Percentiles rank a stretch among this genome's conserved stretches.
phyloP scores from a whole-genome alignment of 2,329 filamentous ascomycete species.

The Mariannaea sp. region DNA sequence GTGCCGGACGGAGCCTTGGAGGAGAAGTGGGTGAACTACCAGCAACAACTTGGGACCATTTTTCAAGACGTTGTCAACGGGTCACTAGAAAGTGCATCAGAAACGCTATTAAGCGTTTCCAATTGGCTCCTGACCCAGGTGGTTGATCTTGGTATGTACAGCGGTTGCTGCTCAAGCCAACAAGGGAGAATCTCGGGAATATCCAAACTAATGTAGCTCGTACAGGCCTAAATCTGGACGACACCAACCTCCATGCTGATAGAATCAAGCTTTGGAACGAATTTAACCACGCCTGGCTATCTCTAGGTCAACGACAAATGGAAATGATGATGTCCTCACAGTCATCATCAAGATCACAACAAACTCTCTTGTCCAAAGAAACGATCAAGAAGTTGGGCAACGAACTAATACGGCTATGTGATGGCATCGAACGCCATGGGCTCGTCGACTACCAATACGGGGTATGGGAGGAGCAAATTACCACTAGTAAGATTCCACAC shows the following conservation, averaged over 20 bases:
- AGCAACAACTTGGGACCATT: conserved; percentile 65
- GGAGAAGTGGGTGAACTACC: conserved; percentile 71
- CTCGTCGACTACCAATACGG: conserved; percentile 97
- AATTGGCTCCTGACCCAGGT: conserved; percentile 62
- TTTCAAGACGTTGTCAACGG: conserved; percentile 71
- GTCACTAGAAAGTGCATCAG: conserved; percentile 54
- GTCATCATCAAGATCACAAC: conserved; percentile 58
- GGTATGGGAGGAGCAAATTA: conserved; percentile 92
- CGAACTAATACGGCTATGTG: conserved; percentile 80
- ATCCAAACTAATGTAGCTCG: conserved; percentile 24
- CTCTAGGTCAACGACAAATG: conserved; percentile 81
- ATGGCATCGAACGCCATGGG: conserved; percentile 87
- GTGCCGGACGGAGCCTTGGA: conserved; percentile 59
- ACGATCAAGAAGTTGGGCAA: conserved; percentile 79
- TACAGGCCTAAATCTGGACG: conserved; percentile 81
- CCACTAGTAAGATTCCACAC: conserved; percentile 68
- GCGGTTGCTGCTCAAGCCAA: not conserved
- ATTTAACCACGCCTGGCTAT: conserved; percentile 92
- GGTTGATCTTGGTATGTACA: conserved; percentile 57
- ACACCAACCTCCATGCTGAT: conserved; percentile 74
- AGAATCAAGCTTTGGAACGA: conserved; percentile 88
- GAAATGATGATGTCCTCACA: conserved; percentile 68
- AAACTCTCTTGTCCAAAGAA: conserved; percentile 69
- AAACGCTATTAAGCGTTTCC: conserved; percentile 57
- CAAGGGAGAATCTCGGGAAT: not conserved